phyloP scores from a whole-genome alignment of 2,329 filamentous ascomycete genomes.

The Aspergillus vadensis region DNA sequence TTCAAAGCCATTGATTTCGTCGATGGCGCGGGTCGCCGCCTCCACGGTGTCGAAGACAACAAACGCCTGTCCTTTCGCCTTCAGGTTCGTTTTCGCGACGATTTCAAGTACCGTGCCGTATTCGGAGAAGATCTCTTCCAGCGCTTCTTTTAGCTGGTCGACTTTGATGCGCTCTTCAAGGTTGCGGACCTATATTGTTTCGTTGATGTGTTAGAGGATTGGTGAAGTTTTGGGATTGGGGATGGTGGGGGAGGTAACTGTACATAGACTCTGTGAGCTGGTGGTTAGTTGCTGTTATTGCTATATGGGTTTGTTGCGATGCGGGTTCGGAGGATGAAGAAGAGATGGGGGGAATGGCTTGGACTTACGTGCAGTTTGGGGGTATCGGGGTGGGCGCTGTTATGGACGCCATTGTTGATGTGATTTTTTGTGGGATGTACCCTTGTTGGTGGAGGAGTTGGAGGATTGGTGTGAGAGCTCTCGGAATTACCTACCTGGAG shows the following conservation, averaged over 20 bases:
- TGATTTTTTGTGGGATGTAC: constrained; percentile 21
- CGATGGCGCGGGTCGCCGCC: constrained; percentile 76
- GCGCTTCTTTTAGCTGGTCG: constrained; percentile 70
- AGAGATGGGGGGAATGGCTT: not conserved
- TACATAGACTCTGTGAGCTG: constrained; percentile 44
- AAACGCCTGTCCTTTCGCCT: constrained; percentile 94
- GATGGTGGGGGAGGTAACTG: constrained; percentile 18
- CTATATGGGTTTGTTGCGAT: not conserved
- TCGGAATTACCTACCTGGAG: not conserved
- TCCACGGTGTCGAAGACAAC: constrained; percentile 84
- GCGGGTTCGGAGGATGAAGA: not conserved
- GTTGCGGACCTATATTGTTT: constrained; percentile 63
- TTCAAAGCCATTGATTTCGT: constrained; percentile 89
- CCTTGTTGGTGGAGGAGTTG: constrained; percentile 13
- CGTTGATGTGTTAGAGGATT: constrained; percentile 13
- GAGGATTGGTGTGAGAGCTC: not conserved
- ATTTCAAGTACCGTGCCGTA: constrained; percentile 85
- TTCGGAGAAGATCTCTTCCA: constrained; percentile 79
- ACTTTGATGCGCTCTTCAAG: constrained; percentile 90
- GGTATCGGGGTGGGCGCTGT: constrained; percentile 32
- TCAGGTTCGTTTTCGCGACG: constrained; percentile 84
- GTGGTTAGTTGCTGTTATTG: constrained; percentile 16
- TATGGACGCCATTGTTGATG: constrained; percentile 43
- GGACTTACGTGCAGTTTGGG: constrained; percentile 45
- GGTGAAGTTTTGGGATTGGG: constrained; percentile 13